These are phyloP conservation scores for Ceratobasidium sp. DNA, from an alignment of 1,284 basidiomycete genomes.

Conservation along the genomic window DNA sequence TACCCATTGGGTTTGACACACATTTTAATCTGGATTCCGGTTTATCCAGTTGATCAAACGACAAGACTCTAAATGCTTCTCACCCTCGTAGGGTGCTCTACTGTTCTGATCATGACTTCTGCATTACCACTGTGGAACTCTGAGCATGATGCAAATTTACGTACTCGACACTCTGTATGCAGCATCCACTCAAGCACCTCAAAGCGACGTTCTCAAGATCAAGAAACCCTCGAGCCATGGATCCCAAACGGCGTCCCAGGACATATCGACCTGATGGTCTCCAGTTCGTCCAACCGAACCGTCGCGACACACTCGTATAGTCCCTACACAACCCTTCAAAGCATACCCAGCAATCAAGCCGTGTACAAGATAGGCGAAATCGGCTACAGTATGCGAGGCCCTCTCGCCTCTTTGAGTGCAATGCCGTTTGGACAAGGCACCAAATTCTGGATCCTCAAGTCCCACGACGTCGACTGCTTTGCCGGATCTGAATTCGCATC, in stretches of 20 bases:
- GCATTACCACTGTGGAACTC: not conserved
- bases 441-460: slow-evolving; percentile 31
- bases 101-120: not conserved
- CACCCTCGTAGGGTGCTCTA: not conserved
- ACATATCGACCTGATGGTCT: slow-evolving; percentile 9
- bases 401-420: slow-evolving; percentile 4
- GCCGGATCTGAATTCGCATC: not conserved
- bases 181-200: too few relatives aligned
- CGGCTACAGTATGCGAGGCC: not conserved
- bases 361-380: slow-evolving; percentile 14
- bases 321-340: not conserved
- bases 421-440: slow-evolving; percentile 12
- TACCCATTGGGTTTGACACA: too few relatives aligned
- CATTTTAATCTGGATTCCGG: too few relatives aligned
- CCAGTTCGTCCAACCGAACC: not conserved
- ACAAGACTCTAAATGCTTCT: not conserved
- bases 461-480: slow-evolving; percentile 14
- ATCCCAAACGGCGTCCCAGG: slow-evolving; percentile 9
- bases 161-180: too few relatives aligned
- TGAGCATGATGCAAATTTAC: too few relatives aligned
- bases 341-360: not conserved
- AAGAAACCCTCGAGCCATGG: slow-evolving; percentile 5
- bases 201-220: not conserved
- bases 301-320: not conserved
- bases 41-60: not conserved